Evolutionary conservation across 257 asterid species (phyloP), one percentile per base, ranked within the genome.

Genomic region (Solanum clarkiae): DNA sequence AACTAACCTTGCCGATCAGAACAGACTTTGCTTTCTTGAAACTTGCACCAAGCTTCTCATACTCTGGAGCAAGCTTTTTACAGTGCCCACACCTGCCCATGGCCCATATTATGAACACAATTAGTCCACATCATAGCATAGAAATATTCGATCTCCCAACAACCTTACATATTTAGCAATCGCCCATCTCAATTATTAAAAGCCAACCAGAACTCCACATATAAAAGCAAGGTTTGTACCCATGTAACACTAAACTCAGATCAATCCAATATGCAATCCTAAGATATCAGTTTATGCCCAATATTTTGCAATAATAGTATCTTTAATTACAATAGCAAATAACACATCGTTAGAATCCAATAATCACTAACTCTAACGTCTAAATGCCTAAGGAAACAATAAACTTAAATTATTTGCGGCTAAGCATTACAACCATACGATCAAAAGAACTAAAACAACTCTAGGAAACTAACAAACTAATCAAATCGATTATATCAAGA

Each of bases 1-100:
- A 77, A 70, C 92, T 84, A 84, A 95, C 99, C 99, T 96, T 96
- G 85, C 90, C 99, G 20, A 96, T 95, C 91, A 95, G 84, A 87
- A 94, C 92, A 68, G 98, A 95, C 89, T 95, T 96, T 18, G 97
- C 93, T 89, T 95, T 96, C 98, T 89, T 96, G 90, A 96, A 96
- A 89, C 95, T 96, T 20, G 94, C 95, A 72, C 93, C 99, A 12
- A 95, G 97, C 92, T 94, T 90, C 83, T 96, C 98, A 82, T 90
- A 96, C 86, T 96, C 98, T 0, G 99, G 99, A 79, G 98, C 98
- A 80, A 96, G 98, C 91, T 96, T 96, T 84, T 94, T 96, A 88
- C 98, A 96, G 91, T 96, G 99, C 53, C 99, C 98, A 75, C 98
- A 96, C 99, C 98, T 96, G 94, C 84, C 84, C 49, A 71, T 79